Evolutionary conservation across 129 eudicot species (phyloP).

Genomic region (Saposhnikovia divaricata): DNA sequence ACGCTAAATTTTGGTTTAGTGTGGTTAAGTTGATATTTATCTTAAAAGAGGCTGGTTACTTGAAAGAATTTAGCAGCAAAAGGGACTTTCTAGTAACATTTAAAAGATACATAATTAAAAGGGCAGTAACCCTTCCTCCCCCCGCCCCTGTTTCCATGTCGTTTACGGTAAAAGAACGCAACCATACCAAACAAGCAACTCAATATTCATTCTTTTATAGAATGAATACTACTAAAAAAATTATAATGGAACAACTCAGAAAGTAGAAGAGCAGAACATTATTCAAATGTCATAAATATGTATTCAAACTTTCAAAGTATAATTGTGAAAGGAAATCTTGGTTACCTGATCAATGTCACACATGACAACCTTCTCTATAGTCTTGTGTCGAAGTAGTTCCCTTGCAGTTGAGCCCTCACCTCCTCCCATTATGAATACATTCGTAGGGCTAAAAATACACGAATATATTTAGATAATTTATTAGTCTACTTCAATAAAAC

Average conservation of each 20-base stretch:
- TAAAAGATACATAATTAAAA: too few species aligned
- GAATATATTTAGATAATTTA: not conserved
- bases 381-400: conserved; percentile 68
- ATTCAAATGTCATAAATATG: not conserved
- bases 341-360: conserved; percentile 85
- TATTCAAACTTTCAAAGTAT: not conserved
- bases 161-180: too few species aligned
- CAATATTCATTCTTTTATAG: too few species aligned
- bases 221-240: too few species aligned
- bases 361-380: conserved; percentile 76
- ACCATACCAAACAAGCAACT: not conserved
- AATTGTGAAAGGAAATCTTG: not conserved
- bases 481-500: not conserved
- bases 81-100: not conserved
- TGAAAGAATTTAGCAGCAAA: not conserved
- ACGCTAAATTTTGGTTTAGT: not conserved
- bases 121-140: too few species aligned
- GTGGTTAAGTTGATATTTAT: not conserved
- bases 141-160: too few species aligned
- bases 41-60: not conserved
- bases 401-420: conserved; percentile 97
- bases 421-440: conserved; percentile 88
- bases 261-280: not conserved
- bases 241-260: too few species aligned
- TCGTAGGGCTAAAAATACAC: conserved; percentile 49